These are phyloP conservation scores for Asclepias syriaca DNA, from an alignment of 257 asterid species.

Conservation along the genomic window DNA sequence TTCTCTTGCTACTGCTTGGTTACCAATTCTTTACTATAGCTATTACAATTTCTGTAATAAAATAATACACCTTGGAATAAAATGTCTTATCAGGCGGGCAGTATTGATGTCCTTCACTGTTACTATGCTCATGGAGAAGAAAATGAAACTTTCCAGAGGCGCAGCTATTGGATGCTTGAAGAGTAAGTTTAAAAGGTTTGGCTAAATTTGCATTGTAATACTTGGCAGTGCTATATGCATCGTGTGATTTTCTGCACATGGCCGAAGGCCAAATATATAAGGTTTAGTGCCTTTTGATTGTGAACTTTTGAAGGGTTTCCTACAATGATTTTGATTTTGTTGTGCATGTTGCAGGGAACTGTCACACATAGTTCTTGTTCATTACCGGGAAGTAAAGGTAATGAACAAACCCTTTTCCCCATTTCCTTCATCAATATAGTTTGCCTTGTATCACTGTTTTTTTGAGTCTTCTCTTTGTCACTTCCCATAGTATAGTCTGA, in stretches of 20 bases:
- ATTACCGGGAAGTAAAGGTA: constrained; percentile 96
- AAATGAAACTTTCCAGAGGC: constrained; percentile 78
- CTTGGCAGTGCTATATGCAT: not conserved
- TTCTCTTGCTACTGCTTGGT: not conserved
- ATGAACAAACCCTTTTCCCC: constrained; percentile 12
- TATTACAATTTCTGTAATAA: constrained; percentile 3
- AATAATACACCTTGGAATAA: constrained; percentile 19
- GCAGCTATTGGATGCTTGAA: constrained; percentile 98
- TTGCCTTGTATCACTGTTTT: not conserved
- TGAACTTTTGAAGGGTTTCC: constrained; percentile 20
- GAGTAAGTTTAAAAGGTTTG: constrained; percentile 49
- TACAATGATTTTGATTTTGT: constrained; percentile 21
- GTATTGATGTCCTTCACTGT: constrained; percentile 88
- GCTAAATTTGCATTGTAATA: not conserved
- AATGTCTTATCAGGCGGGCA: constrained; percentile 61
- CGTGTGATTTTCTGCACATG: not conserved
- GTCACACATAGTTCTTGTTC: constrained; percentile 93
- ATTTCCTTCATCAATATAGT: constrained; percentile 9
- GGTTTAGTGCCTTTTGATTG: not conserved
- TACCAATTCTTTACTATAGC: constrained; percentile 10
- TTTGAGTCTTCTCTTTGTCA: not conserved
- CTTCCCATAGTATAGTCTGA: constrained; percentile 5
- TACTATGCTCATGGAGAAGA: constrained; percentile 97
- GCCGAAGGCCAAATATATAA: not conserved
- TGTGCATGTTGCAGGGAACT: constrained; percentile 53